phyloP scores from a whole-genome alignment of 2,329 filamentous ascomycete genomes.

The Cordyceps fumosorosea region DNA sequence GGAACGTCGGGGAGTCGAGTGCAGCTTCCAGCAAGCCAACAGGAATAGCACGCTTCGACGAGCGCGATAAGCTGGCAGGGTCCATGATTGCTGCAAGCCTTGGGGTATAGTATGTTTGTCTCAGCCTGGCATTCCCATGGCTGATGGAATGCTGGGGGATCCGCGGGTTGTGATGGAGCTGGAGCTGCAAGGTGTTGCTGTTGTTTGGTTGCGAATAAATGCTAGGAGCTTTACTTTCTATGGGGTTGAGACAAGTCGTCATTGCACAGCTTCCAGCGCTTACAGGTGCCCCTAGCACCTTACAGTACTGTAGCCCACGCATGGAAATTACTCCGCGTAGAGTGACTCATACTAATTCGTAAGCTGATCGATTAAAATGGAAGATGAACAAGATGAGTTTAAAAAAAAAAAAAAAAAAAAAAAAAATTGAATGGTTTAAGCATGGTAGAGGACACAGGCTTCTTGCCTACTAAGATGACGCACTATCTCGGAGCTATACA shows the following conservation, averaged over 20 bases:
- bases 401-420: no score
- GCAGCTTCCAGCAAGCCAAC: constrained; percentile 90
- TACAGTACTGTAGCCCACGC: neutral
- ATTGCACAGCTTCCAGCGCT: neutral
- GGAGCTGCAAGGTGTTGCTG: neutral
- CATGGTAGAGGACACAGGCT: no score
- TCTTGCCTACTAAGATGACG: no score
- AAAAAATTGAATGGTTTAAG: no score
- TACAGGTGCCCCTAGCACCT: neutral
- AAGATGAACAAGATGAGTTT: no score
- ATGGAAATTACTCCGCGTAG: no score
- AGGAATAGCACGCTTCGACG: constrained; percentile 46
- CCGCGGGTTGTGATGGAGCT: neutral
- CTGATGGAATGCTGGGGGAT: neutral
- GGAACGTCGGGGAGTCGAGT: constrained; percentile 93
- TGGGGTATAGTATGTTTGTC: neutral
- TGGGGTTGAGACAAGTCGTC: neutral
- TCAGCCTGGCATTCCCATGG: neutral
- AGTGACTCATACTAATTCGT: no score
- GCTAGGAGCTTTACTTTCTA: neutral
- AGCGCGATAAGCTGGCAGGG: constrained; percentile 17
- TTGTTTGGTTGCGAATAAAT: neutral
- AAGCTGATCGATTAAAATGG: no score
- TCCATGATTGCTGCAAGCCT: constrained; percentile 19
- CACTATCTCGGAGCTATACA: no score